A percentile compares a stretch with the other conserved stretches of the same genome.
Evolutionary conservation across 2,329 filamentous ascomycete genomes (phyloP).

Genomic region (Pochonia chlamydosporia): DNA sequence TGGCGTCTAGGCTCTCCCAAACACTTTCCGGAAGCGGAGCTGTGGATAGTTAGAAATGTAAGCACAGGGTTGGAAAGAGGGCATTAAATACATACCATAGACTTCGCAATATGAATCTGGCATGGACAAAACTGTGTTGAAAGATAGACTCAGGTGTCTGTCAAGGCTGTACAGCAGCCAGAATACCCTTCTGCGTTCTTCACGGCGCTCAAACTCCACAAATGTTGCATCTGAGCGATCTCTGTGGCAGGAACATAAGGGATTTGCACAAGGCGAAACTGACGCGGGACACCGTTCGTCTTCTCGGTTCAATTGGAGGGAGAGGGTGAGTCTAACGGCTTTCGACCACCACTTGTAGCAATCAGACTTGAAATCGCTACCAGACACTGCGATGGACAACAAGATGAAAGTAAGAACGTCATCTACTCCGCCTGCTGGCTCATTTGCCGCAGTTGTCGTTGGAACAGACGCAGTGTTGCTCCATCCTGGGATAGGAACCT

Average conservation of each 20-base stretch:
- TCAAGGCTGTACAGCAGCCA: conserved; percentile 43
- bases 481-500: conserved; percentile 20
- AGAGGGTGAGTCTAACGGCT: conserved; percentile 30
- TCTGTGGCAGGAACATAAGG: conserved; percentile 23
- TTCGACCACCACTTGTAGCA: conserved; percentile 42
- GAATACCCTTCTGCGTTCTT: conserved; percentile 40
- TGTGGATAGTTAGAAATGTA: conserved; percentile 4
- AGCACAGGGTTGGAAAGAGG: too few species aligned
- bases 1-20: conserved; percentile 33
- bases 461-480: conserved; percentile 18
- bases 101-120: conserved; percentile 40
- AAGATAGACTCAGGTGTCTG: conserved; percentile 40
- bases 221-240: conserved; percentile 19
- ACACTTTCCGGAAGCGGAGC: conserved; percentile 33
- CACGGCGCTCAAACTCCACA: conserved; percentile 32
- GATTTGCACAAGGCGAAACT: conserved; percentile 24
- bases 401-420: conserved; percentile 40
- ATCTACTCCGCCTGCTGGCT: conserved; percentile 29
- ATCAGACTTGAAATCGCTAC: conserved; percentile 42
- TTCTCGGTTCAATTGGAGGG: conserved; percentile 31
- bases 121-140: conserved; percentile 37
- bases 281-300: conserved; percentile 26
- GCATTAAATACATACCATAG: conserved; percentile 20
- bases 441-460: conserved; percentile 25
- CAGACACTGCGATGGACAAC: conserved; percentile 39